These are phyloP conservation scores for Lathyrus tuberosus DNA, from an alignment of 306 rosid species.

Conservation along the genomic window DNA sequence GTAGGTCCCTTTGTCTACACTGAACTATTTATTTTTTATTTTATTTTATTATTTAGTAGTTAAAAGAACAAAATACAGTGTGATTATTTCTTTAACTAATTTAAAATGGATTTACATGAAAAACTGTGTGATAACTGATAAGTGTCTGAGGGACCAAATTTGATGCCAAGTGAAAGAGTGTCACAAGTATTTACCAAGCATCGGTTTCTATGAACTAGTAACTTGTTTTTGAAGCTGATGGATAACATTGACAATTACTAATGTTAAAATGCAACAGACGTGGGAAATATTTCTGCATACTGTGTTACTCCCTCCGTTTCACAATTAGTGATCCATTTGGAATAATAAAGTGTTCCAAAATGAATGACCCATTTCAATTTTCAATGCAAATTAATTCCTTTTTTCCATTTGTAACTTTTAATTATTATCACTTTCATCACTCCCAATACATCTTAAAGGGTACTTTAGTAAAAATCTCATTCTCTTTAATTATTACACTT, in stretches of 20 bases:
- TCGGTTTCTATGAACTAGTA: slow-evolving; percentile 14
- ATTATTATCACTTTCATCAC: too few relatives aligned
- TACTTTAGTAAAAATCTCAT: too few relatives aligned
- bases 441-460: too few relatives aligned
- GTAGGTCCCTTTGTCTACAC: not conserved
- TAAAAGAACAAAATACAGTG: slow-evolving; percentile 2
- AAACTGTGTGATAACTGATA: not conserved
- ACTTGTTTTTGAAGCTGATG: slow-evolving; percentile 18
- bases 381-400: too few relatives aligned
- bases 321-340: too few relatives aligned
- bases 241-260: not conserved
- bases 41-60: not conserved
- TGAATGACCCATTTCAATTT: too few relatives aligned
- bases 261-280: slow-evolving; percentile 25
- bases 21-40: not conserved
- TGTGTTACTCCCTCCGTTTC: too few relatives aligned
- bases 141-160: slow-evolving; percentile 1
- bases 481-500: too few relatives aligned
- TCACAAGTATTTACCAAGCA: not conserved
- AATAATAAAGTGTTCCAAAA: too few relatives aligned
- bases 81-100: not conserved
- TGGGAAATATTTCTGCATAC: not conserved
- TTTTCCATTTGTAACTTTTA: too few relatives aligned
- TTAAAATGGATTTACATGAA: slow-evolving; percentile 3
- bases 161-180: not conserved